Evolutionary conservation across 352 stramenopile species (phyloP), one percentile per base, ranked within the genome.

Genomic region (Blastocystis sp.): DNA sequence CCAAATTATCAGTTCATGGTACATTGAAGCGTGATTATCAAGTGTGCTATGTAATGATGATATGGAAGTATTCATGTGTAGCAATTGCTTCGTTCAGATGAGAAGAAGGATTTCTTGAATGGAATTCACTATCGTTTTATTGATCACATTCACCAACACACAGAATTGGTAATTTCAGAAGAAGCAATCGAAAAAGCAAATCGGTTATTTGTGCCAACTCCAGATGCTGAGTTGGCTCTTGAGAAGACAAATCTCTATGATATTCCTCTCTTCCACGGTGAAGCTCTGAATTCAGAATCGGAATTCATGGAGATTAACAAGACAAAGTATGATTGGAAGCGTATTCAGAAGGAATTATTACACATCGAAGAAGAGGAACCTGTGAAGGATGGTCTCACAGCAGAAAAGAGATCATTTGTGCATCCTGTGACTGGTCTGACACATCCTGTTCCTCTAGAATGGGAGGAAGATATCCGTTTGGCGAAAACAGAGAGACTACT

Each of bases 1-100:
- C 24, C n/a, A 30, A 68, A 9, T 57, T 66, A 35, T 66, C 42
- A 30, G 53, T 84, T 0, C 73, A 66, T 57, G 73, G 73, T 22
- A 66, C 48, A 24, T 40, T 84, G n/a, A 84, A 84, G 51, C 73
- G 73, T 24, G 73, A 84, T 44, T 54, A 66, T 22, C 51, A 84
- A n/a, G 15, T 84, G 24, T 64, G 51, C 9, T 42, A 37, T 35
- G 59, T 54, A 17, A 22, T 64, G 73, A 33, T 84, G 22, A 66
- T 13, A 37, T 54, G 30, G 22, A 33, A n/a, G 42, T 17, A 17
- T 22, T n/a, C 27, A 42, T 35, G 35, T 66, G 13, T 37, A 51
- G 19, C 2, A 11, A 0, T 57, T 64, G 24, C 33, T 58, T 22
- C 22, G 22, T 17, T 13, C 64, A n/a, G 42, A 68, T 54, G 1